A percentile compares a stretch with the other conserved stretches of the same genome.
Evolutionary conservation across 1,139 yeast species (phyloP).

Genomic region (Scheffersomyces quercinus): DNA sequence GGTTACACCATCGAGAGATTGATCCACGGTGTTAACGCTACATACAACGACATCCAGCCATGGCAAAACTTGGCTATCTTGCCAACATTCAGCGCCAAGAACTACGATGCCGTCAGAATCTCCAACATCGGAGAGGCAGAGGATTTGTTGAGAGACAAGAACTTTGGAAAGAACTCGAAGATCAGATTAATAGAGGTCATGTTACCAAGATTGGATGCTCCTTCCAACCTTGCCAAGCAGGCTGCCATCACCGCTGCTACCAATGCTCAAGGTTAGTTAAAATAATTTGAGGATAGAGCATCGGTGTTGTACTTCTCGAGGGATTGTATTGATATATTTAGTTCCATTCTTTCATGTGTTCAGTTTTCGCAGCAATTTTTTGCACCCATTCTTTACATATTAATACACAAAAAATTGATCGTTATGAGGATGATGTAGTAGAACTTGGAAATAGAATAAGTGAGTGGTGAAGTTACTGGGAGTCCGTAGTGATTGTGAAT

Average conservation of each 20-base stretch:
- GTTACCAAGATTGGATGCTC: conserved; percentile 83
- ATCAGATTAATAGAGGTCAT: conserved; percentile 78
- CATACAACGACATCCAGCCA: conserved; percentile 77
- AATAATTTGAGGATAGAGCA: background rate
- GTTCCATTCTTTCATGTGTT: too few relatives aligned
- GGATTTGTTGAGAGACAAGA: conserved; percentile 50
- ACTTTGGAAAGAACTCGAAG: conserved; percentile 60
- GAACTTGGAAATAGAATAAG: too few relatives aligned
- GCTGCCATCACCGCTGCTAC: conserved; percentile 66
- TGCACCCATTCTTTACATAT: background rate
- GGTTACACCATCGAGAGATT: conserved; percentile 90
- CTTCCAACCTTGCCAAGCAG: conserved; percentile 53
- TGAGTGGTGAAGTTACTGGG: too few relatives aligned
- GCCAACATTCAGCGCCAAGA: conserved; percentile 71
- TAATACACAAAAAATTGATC: background rate
- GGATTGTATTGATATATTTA: too few relatives aligned
- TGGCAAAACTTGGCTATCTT: conserved; percentile 76
- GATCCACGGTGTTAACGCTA: conserved; percentile 77
- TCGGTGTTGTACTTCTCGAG: background rate
- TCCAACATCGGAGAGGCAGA: conserved; percentile 69
- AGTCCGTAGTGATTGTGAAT: too few relatives aligned
- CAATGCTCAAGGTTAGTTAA: conserved; percentile 40
- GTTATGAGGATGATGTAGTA: too few relatives aligned
- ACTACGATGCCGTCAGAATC: conserved; percentile 55
- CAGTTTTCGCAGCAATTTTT: background rate